phyloP scores from a whole-genome alignment of 1,139 yeast species.

The Candida pseudoviswanathii region DNA sequence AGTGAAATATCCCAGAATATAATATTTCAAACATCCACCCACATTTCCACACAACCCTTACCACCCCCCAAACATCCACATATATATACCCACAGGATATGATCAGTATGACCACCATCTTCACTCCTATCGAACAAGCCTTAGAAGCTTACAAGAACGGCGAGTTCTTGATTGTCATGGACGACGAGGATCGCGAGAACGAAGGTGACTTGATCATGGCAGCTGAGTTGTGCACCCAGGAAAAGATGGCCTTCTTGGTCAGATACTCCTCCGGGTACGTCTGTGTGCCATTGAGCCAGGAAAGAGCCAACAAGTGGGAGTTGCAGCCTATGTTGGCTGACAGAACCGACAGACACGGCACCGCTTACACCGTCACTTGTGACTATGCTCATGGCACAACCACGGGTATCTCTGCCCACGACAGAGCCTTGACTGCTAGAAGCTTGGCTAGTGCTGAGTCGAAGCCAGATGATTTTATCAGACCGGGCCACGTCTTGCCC shows the following conservation, averaged over 20 bases:
- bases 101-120: constrained; percentile 12
- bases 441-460: constrained; percentile 65
- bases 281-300: constrained; percentile 83
- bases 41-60: not conserved
- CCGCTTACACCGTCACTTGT: constrained; percentile 94
- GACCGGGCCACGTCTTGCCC: constrained; percentile 95
- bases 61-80: not conserved
- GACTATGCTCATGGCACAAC: constrained; percentile 87
- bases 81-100: not conserved
- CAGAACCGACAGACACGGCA: constrained; percentile 84
- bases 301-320: constrained; percentile 75
- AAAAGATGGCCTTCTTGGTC: constrained; percentile 93
- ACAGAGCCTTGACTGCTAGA: constrained; percentile 82
- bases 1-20: not conserved
- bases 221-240: constrained; percentile 76
- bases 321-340: constrained; percentile 76
- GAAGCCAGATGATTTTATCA: constrained; percentile 66
- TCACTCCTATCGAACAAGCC: constrained; percentile 50
- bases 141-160: constrained; percentile 81
- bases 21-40: not conserved
- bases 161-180: constrained; percentile 91
- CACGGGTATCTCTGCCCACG: constrained; percentile 97
- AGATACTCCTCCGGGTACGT: constrained; percentile 90
- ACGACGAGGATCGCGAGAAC: constrained; percentile 93
- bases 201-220: constrained; percentile 97